These are phyloP conservation scores for Pseudoneurospora amorphoporcata DNA, from an alignment of 495 filamentous ascomycete genomes.

Conservation along the genomic window DNA sequence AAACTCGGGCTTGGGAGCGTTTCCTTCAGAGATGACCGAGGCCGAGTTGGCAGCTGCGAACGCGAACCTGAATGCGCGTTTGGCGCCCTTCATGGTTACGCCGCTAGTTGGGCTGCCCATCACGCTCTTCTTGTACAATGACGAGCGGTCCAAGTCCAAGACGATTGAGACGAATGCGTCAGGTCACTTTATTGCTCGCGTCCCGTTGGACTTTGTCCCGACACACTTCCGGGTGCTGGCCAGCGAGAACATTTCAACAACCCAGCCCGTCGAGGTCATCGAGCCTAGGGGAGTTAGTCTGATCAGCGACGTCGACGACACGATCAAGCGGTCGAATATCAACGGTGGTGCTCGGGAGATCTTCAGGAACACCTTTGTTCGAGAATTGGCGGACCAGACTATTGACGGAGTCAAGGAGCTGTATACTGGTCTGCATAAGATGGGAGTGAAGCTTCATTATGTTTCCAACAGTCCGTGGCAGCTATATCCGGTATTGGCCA, in stretches of 20 bases:
- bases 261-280: slow-evolving; percentile 62
- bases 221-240: slow-evolving; percentile 82
- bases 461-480: slow-evolving; percentile 96
- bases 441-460: slow-evolving; percentile 83
- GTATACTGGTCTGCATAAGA: slow-evolving; percentile 64
- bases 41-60: slow-evolving; percentile 73
- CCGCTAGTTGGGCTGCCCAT: slow-evolving; percentile 64
- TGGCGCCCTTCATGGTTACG: slow-evolving; percentile 80
- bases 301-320: slow-evolving; percentile 98
- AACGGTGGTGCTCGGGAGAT: slow-evolving; percentile 79
- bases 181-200: slow-evolving; percentile 74
- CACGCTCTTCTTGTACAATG: slow-evolving; percentile 89
- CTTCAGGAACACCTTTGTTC: slow-evolving; percentile 88
- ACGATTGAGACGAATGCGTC: slow-evolving; percentile 73
- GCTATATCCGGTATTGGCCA: slow-evolving; percentile 76
- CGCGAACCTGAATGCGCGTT: slow-evolving; percentile 70
- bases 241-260: slow-evolving; percentile 72
- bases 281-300: slow-evolving; percentile 78
- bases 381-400: slow-evolving; percentile 68
- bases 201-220: slow-evolving; percentile 76
- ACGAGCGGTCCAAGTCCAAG: slow-evolving; percentile 61
- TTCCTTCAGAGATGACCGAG: slow-evolving; percentile 47
- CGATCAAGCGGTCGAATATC: slow-evolving; percentile 92
- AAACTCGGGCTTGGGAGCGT: slow-evolving; percentile 28
- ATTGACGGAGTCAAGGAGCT: slow-evolving; percentile 82